These are phyloP conservation scores for Metarhizium rileyi DNA, from an alignment of 2,329 filamentous ascomycete species.

Conservation along the genomic window DNA sequence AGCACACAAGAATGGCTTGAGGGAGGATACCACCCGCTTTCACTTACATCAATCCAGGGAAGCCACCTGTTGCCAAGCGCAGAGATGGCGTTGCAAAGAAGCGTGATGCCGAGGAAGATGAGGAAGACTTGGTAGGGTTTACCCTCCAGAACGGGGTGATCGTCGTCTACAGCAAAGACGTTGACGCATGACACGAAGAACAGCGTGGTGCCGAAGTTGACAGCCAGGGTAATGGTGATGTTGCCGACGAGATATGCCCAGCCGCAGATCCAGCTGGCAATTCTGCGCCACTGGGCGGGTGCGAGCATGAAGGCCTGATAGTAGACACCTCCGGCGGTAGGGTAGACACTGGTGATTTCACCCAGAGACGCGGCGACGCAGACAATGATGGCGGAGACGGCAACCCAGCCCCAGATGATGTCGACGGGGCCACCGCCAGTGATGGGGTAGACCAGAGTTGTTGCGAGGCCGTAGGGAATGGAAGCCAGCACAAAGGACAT, in stretches of 20 bases:
- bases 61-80: constrained; percentile 58
- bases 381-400: constrained; percentile 58
- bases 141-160: constrained; percentile 33
- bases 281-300: constrained; percentile 46
- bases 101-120: constrained; percentile 59
- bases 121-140: constrained; percentile 58
- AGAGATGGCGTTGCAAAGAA: constrained; percentile 56
- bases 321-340: constrained; percentile 70
- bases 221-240: constrained; percentile 73
- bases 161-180: constrained; percentile 38
- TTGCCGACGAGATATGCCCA: constrained; percentile 73
- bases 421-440: constrained; percentile 56
- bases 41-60: constrained; percentile 59
- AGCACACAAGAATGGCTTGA: not conserved
- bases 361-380: constrained; percentile 62
- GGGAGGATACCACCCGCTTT: not conserved
- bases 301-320: constrained; percentile 72
- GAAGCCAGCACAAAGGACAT: constrained; percentile 70
- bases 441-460: constrained; percentile 58
- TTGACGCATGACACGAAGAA: constrained; percentile 47
- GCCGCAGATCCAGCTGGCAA: constrained; percentile 62
- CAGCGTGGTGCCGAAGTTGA: constrained; percentile 70
- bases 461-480: constrained; percentile 64
- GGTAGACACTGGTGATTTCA: constrained; percentile 67
- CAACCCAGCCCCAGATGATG: constrained; percentile 65